A percentile compares a stretch with the other conserved stretches of the same genome.
phyloP scores from a whole-genome alignment of 73 alveolate species.

The Tetrahymena borealis region DNA sequence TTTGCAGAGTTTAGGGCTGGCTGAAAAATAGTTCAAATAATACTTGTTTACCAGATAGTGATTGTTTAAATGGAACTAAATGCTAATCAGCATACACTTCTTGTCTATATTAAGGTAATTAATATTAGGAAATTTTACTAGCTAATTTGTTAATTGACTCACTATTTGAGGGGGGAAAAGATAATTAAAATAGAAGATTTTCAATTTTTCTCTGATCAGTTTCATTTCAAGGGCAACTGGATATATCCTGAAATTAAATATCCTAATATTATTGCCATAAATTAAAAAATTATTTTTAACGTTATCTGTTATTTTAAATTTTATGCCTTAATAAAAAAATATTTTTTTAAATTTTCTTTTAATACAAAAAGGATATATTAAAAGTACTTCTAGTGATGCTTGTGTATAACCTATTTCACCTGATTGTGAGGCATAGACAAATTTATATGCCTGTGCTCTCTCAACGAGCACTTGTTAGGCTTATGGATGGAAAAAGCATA shows the following conservation, averaged over 20 bases:
- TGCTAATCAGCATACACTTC: neutral
- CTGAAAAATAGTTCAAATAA: neutral
- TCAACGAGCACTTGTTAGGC: neutral
- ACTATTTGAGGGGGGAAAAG: too few relatives aligned
- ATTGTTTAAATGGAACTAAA: neutral
- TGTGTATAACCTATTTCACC: neutral
- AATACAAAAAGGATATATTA: neutral
- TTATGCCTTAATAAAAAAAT: neutral
- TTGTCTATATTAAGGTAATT: neutral
- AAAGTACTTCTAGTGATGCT: neutral
- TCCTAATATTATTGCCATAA: too few relatives aligned
- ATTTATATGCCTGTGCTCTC: neutral
- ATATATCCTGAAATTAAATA: too few relatives aligned
- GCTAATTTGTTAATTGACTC: too few relatives aligned
- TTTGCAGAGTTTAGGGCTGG: neutral
- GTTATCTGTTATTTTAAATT: too few relatives aligned
- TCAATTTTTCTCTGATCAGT: too few relatives aligned
- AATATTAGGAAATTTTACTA: too few relatives aligned
- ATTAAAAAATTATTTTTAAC: too few relatives aligned
- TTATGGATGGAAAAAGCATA: neutral
- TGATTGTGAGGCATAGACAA: neutral
- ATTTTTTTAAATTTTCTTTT: neutral
- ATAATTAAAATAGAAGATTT: too few relatives aligned
- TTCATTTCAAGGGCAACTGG: too few relatives aligned
- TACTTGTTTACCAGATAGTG: neutral